A percentile compares a stretch with the other conserved stretches of the same genome.
phyloP scores from a whole-genome alignment of 2,329 filamentous ascomycete species.

The Sporothrix curviconia region DNA sequence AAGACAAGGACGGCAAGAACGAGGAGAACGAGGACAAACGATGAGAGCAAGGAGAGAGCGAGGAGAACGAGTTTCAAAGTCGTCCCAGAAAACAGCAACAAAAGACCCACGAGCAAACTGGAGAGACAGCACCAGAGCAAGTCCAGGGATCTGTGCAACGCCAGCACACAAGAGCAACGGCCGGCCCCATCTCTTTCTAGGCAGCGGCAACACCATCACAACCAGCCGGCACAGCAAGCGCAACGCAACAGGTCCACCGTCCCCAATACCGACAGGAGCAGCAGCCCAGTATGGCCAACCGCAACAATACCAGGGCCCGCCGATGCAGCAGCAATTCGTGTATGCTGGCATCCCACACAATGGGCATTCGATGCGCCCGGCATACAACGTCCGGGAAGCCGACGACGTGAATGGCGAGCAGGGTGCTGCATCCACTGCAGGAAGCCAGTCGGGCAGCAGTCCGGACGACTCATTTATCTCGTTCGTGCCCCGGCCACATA shows the following conservation, averaged over 20 bases:
- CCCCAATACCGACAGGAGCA: background rate
- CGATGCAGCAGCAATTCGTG: background rate
- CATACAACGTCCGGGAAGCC: background rate
- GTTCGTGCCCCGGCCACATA: background rate
- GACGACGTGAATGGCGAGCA: background rate
- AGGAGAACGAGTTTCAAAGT: no score
- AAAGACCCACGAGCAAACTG: no score
- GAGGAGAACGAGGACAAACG: no score
- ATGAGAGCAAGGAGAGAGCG: no score
- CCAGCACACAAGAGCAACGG: background rate
- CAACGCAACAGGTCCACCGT: background rate
- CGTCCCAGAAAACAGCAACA: no score
- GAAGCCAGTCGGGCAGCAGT: slow-evolving; percentile 16
- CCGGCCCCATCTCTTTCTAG: no score
- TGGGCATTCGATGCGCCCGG: background rate
- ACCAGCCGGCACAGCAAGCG: no score
- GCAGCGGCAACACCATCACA: no score
- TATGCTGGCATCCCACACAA: background rate
- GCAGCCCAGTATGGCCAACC: slow-evolving; percentile 2
- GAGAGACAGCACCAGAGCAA: background rate
- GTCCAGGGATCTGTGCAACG: background rate
- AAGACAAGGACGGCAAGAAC: no score
- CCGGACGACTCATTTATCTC: slow-evolving; percentile 16
- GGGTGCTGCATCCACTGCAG: slow-evolving; percentile 1
- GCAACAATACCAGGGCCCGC: background rate